Evolutionary conservation across 192 early-diverging fungal species (phyloP), one percentile per base, ranked within the genome.

Genomic region (Coemansia sp.): DNA sequence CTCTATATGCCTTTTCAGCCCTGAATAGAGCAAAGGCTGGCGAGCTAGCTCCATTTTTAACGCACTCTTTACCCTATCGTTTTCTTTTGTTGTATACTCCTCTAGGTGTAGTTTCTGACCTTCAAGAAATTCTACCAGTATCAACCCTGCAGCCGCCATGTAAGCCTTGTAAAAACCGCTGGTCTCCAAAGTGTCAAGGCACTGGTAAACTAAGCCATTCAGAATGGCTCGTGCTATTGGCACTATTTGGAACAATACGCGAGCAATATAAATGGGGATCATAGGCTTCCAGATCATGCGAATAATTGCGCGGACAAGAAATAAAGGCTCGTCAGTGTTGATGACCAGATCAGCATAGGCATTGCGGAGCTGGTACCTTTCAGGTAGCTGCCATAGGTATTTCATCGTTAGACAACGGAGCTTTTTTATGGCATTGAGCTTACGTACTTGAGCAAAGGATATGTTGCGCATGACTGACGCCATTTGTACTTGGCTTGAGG

Each of bases 261-360:
- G 31, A 5, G 68, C n/a, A 2, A 70, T 34, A 11, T 61, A 63
- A 11, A 79, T 35, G 1, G 71, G 76, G 1, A 79, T 45, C 55
- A 73, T 31, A 16, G 76, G 76, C 34, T 72, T 60, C 76, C 76
- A 79, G 3, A 70, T 43, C 71, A 79, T 73, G 7, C 76, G 70
- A 1, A 50, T 20, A 42, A 79, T 60, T 14, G 71, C 76, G 3
- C 71, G 67, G 16, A 79, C 38, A 41, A 79, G 41, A 31, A 79
- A 79, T 25, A 79, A 33, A 1, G 70, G 33, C 56, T 79, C 71
- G 5, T 64, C 43, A 13, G 60, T 23, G 31, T 79, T 55, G 34
- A 70, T 70, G 7, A 38, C n/a, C 26, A 79, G 61, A 20, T 79
- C 68, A 50, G 56, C 36, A 20, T 62, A 28, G 7, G 65, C 56